A percentile compares a stretch with the other conserved stretches of the same genome.
phyloP scores from a whole-genome alignment of 805 yeast genomes.

The Candida stauntonica region DNA sequence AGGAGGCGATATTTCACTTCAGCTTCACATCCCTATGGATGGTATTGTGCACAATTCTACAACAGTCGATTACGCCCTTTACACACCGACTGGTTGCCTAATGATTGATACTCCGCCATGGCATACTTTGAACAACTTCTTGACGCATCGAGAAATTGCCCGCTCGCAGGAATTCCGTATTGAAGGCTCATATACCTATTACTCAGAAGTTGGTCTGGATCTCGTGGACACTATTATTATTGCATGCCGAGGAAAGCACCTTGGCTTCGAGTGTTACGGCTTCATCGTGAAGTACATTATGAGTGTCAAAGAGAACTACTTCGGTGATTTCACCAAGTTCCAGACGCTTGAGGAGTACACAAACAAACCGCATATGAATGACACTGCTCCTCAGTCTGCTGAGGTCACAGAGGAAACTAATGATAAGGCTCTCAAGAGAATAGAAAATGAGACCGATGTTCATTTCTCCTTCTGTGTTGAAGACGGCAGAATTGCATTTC shows the following conservation, averaged over 20 bases:
- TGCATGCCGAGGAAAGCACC: constrained; percentile 58
- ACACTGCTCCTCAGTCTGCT: background rate
- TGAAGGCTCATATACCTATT: constrained; percentile 62
- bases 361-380: constrained; percentile 18
- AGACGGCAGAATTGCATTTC: constrained; percentile 69
- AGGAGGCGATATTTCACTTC: constrained; percentile 51
- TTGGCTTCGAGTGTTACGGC: constrained; percentile 74
- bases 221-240: constrained; percentile 67
- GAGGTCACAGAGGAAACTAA: background rate
- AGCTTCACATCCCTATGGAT: constrained; percentile 54
- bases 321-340: constrained; percentile 82
- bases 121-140: constrained; percentile 78
- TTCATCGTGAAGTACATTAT: constrained; percentile 71
- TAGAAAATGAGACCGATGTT: constrained; percentile 74
- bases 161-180: constrained; percentile 56
- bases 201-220: constrained; percentile 53
- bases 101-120: constrained; percentile 81
- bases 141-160: constrained; percentile 62
- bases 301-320: constrained; percentile 78
- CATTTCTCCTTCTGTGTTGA: constrained; percentile 65
- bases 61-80: constrained; percentile 44
- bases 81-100: constrained; percentile 58
- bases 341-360: constrained; percentile 82
- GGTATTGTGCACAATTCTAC: constrained; percentile 48
- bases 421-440: constrained; percentile 32